A percentile compares a stretch with the other conserved stretches of the same genome.
Conservation (phyloP, 306 rosid genomes). For the Amphicarpaea edgeworthii region DNA sequence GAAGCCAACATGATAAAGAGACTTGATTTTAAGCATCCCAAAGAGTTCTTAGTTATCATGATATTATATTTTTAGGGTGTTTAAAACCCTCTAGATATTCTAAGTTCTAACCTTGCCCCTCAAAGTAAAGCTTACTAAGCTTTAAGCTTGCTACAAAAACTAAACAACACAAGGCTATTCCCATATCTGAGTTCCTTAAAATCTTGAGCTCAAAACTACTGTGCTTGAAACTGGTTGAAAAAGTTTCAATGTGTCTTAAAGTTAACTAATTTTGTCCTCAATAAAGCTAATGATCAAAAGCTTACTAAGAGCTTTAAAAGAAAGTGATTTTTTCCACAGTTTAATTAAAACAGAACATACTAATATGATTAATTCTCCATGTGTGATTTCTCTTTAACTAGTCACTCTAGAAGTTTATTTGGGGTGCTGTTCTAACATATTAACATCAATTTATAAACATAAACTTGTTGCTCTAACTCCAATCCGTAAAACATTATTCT, state of each 20-base stretch:
- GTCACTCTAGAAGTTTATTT: conserved; percentile 21
- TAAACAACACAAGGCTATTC: neutral
- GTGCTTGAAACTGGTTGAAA: neutral
- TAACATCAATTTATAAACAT: conserved; percentile 22
- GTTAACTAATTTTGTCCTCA: neutral
- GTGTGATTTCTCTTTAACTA: conserved; percentile 26
- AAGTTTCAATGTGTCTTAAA: neutral
- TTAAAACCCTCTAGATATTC: neutral
- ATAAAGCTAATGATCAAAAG: neutral
- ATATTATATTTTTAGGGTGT: neutral
- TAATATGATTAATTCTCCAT: neutral
- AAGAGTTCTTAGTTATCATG: neutral
- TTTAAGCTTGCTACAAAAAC: neutral
- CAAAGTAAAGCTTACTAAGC: neutral
- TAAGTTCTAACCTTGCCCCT: neutral
- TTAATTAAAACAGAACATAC: too few relatives aligned
- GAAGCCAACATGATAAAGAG: neutral
- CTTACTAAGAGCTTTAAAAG: too few relatives aligned
- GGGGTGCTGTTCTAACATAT: neutral
- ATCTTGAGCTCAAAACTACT: neutral
- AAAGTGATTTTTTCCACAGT: too few relatives aligned
- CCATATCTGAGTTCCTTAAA: too few relatives aligned
- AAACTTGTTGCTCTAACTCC: conserved; percentile 14
- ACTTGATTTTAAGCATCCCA: too few relatives aligned
- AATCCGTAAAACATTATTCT: neutral